phyloP scores from a whole-genome alignment of 208 protist species.

The Plasmodiophora brassicae region DNA sequence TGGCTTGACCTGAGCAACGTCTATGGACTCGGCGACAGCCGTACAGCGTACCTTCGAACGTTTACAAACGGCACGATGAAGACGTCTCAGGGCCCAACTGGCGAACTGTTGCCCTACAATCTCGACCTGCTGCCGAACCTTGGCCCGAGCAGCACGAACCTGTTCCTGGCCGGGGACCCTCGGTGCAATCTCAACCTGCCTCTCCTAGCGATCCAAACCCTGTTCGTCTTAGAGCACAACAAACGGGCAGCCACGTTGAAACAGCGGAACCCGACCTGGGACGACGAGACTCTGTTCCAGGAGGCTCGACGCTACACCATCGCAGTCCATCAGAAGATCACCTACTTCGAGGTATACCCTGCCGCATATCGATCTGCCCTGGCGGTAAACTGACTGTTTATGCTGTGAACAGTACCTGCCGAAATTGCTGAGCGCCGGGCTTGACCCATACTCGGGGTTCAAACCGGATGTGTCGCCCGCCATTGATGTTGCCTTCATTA shows the following conservation, averaged over 20 bases:
- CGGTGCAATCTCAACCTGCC: background rate
- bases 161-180: background rate
- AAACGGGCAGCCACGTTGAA: background rate
- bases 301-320: background rate
- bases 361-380: background rate
- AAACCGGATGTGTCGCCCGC: background rate
- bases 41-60: background rate
- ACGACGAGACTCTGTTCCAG: background rate
- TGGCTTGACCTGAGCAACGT: background rate
- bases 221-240: background rate
- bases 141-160: background rate
- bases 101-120: background rate
- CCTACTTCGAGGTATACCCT: background rate
- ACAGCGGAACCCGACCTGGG: background rate
- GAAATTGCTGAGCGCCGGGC: background rate
- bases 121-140: background rate
- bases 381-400: background rate
- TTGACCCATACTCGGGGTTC: background rate
- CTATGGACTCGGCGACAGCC: background rate
- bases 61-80: background rate
- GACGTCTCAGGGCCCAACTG: background rate
- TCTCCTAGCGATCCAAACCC: background rate
- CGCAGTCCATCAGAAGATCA: constrained; percentile 4
- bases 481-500: background rate
- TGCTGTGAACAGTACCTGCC: background rate